Percentiles rank a stretch among this genome's conserved stretches.
These are phyloP conservation scores for Rhytidiadelphus loreus DNA, from an alignment of 225 moss, liverwort and hornwort genomes.

Conservation along the genomic window DNA sequence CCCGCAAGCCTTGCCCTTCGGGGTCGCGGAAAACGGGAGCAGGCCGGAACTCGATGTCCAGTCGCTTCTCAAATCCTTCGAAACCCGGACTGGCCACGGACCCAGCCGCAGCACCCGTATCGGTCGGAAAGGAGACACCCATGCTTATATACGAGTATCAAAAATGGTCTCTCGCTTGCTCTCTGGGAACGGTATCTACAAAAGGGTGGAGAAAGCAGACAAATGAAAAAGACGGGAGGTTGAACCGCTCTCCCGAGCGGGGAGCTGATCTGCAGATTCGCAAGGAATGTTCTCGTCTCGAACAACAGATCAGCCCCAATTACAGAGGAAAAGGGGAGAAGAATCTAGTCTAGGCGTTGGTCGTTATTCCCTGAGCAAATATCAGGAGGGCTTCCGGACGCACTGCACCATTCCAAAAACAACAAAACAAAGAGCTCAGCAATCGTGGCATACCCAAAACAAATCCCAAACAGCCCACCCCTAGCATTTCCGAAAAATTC, in stretches of 20 bases:
- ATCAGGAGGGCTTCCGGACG: conserved; percentile 99
- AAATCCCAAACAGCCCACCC: too few relatives aligned
- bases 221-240: conserved; percentile 5
- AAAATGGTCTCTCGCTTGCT: not conserved
- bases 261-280: conserved; percentile 61
- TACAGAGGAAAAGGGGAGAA: not conserved
- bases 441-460: not conserved
- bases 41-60: conserved; percentile 70
- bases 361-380: conserved; percentile 32
- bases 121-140: not conserved
- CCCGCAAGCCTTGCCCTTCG: conserved; percentile 56
- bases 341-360: conserved; percentile 14
- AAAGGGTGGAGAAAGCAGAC: not conserved
- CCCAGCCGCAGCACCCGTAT: not conserved
- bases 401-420: conserved; percentile 47
- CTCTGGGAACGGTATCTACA: not conserved
- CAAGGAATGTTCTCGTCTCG: conserved; percentile 1
- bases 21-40: conserved; percentile 75
- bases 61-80: conserved; percentile 88
- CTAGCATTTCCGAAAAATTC: not conserved
- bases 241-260: conserved; percentile 48
- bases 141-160: not conserved
- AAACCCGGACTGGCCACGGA: conserved; percentile 51
- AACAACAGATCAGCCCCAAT: conserved; percentile 73
- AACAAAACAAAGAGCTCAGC: not conserved